These are phyloP conservation scores for Hygrophoropsis aurantiaca DNA, from an alignment of 768 basidiomycete genomes.

Conservation along the genomic window DNA sequence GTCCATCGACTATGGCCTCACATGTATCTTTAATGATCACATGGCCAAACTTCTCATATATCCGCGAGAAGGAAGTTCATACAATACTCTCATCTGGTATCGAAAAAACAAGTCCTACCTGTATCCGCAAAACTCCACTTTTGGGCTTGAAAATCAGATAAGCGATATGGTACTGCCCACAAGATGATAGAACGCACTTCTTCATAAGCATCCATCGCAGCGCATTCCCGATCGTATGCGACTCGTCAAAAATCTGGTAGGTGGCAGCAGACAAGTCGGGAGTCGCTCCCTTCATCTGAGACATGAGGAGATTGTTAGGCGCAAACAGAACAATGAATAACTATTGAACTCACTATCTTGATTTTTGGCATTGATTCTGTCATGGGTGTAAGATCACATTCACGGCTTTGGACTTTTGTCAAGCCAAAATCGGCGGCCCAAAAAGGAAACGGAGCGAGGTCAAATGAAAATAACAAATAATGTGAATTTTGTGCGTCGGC, in stretches of 20 bases:
- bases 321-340: background rate
- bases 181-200: slow-evolving; percentile 70
- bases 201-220: slow-evolving; percentile 99
- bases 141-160: slow-evolving; percentile 59
- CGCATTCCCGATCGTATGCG: slow-evolving; percentile 94
- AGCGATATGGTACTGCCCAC: background rate
- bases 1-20: background rate
- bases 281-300: slow-evolving; percentile 82
- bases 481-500: background rate
- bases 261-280: slow-evolving; percentile 86
- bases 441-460: background rate
- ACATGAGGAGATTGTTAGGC: slow-evolving; percentile 11
- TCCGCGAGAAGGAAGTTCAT: too few species aligned
- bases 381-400: slow-evolving; percentile 15
- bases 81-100: too few species aligned
- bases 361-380: slow-evolving; percentile 28
- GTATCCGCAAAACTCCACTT: slow-evolving; percentile 98
- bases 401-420: background rate
- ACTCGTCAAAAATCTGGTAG: slow-evolving; percentile 89
- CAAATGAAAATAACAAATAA: slow-evolving; percentile 3
- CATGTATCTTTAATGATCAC: background rate
- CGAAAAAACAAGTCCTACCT: too few species aligned
- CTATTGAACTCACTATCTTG: slow-evolving; percentile 24
- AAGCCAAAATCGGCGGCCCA: background rate
- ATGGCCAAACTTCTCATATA: too few species aligned